phyloP scores from a whole-genome alignment of 2,329 filamentous ascomycete species.

The Ophiostoma sp. region DNA sequence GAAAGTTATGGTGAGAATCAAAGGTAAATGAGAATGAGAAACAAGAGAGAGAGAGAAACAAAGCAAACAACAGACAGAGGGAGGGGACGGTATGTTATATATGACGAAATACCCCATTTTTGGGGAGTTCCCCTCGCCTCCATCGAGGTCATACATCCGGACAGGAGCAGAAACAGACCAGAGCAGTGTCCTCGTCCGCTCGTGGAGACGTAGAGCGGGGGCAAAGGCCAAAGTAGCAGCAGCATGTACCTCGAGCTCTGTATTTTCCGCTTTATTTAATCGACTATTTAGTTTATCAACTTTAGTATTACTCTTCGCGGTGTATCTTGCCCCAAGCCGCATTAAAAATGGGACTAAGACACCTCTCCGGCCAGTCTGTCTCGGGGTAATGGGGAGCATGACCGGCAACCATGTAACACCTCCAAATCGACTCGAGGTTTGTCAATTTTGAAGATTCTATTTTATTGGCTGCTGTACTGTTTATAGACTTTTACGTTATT shows the following conservation, averaged over 20 bases:
- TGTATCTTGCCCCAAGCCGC: slow-evolving; percentile 14
- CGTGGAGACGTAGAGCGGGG: slow-evolving; percentile 15
- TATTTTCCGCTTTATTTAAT: not conserved
- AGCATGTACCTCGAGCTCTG: slow-evolving; percentile 5
- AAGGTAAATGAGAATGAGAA: not conserved
- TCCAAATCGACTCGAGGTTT: too few species aligned
- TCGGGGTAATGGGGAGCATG: slow-evolving; percentile 20
- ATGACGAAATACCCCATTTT: slow-evolving; percentile 13
- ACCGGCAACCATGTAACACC: not conserved
- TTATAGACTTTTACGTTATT: too few species aligned
- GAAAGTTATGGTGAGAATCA: not conserved
- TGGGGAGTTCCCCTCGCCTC: slow-evolving; percentile 1
- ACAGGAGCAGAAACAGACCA: not conserved
- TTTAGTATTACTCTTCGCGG: not conserved
- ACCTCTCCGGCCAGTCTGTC: slow-evolving; percentile 8
- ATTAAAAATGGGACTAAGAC: slow-evolving; percentile 12
- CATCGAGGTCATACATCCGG: slow-evolving; percentile 9
- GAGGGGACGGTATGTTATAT: slow-evolving; percentile 9
- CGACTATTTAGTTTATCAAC: not conserved
- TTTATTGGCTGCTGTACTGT: too few species aligned
- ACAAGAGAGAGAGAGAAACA: not conserved
- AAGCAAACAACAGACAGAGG: not conserved
- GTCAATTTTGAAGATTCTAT: too few species aligned
- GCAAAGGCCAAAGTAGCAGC: not conserved
- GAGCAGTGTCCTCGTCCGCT: not conserved